phyloP scores from a whole-genome alignment of 2,329 filamentous ascomycete genomes.

The Aspergillus cejpii region DNA sequence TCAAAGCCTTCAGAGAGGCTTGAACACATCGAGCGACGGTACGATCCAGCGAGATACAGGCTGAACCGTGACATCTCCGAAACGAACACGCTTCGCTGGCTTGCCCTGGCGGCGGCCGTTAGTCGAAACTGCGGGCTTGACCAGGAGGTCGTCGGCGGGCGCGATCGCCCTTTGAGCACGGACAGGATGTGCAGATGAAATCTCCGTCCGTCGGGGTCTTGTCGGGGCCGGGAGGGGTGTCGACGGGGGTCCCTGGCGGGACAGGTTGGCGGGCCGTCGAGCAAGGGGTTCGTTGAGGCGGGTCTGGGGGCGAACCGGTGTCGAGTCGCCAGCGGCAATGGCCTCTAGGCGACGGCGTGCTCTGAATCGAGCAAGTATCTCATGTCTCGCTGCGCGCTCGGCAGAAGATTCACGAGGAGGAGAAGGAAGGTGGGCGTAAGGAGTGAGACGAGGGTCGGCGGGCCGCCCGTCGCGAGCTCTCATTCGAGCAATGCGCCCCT shows the following conservation, averaged over 20 bases:
- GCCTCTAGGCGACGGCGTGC: too few species aligned
- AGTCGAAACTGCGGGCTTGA: constrained; percentile 11
- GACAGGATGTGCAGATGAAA: constrained; percentile 2
- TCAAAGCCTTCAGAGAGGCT: neutral
- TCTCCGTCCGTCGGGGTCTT: neutral
- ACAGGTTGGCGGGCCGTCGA: constrained; percentile 6
- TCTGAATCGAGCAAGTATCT: neutral
- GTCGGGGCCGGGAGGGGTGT: neutral
- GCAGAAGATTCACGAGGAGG: neutral
- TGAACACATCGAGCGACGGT: constrained; percentile 17
- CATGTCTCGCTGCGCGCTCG: neutral
- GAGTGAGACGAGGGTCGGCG: too few species aligned
- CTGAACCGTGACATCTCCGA: constrained; percentile 19
- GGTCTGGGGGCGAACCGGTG: too few species aligned
- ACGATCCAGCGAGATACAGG: constrained; percentile 26
- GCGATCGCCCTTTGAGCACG: constrained; percentile 11
- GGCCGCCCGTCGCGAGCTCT: too few species aligned
- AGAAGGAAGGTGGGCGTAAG: too few species aligned
- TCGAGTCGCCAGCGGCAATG: neutral
- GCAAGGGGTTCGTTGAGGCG: neutral
- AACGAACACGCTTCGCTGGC: constrained; percentile 21
- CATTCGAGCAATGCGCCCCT: too few species aligned
- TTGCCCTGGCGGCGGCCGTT: constrained; percentile 9
- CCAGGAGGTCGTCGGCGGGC: constrained; percentile 7
- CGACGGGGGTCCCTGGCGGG: constrained; percentile 9